phyloP scores from a whole-genome alignment of 2,329 filamentous ascomycete species.

The Talaromyces atroroseus region DNA sequence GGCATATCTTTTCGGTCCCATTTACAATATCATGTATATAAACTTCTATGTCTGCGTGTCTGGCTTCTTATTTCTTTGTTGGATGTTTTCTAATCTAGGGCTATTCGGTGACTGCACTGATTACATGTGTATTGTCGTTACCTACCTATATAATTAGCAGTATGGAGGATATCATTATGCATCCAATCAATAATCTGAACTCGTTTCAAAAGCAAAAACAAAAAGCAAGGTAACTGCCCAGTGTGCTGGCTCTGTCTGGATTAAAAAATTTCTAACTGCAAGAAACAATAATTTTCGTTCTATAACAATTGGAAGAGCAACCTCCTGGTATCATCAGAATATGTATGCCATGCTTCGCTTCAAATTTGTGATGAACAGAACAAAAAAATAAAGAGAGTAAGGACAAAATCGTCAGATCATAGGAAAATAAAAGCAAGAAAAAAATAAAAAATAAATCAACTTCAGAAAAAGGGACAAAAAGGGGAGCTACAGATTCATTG shows the following conservation, averaged over 20 bases:
- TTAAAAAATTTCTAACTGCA: no score
- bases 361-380: background rate
- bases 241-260: no score
- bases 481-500: constrained; percentile 35
- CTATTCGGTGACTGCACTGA: no score
- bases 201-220: background rate
- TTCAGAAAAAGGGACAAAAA: background rate
- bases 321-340: background rate
- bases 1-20: no score
- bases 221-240: background rate
- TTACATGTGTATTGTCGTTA: no score
- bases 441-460: background rate
- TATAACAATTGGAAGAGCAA: background rate
- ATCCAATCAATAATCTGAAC: no score
- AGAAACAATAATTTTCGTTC: background rate
- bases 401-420: background rate
- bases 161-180: no score
- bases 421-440: background rate
- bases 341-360: background rate
- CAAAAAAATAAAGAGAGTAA: background rate
- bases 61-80: no score
- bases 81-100: no score
- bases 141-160: no score
- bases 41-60: no score
- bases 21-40: no score